These are phyloP conservation scores for Limonium bicolor DNA, from an alignment of 148 eudicot species.

Conservation along the genomic window DNA sequence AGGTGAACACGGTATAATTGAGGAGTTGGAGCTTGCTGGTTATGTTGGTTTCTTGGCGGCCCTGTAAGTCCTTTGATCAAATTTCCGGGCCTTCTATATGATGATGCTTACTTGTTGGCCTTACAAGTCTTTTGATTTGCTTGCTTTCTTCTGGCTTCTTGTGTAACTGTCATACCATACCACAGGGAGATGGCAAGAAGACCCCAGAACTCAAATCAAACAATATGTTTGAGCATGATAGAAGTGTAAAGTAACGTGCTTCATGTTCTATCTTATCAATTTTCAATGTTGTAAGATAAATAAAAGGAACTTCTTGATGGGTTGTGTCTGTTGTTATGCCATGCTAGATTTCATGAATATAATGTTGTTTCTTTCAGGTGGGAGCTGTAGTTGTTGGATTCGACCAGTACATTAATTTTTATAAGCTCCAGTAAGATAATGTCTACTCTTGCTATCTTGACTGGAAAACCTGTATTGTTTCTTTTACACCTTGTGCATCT, in stretches of 20 bases:
- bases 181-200: conserved; percentile 71
- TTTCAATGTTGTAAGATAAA: not conserved
- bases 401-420: conserved; percentile 65
- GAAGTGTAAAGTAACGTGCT: conserved; percentile 38
- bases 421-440: conserved; percentile 83
- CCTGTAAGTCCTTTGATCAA: conserved; percentile 28
- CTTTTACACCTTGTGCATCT: too few relatives aligned
- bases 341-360: not conserved
- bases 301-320: not conserved
- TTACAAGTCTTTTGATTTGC: not conserved
- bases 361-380: conserved; percentile 31
- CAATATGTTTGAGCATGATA: conserved; percentile 59
- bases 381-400: conserved; percentile 95
- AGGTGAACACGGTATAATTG: conserved; percentile 56
- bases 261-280: not conserved
- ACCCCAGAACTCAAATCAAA: conserved; percentile 31
- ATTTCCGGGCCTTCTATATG: not conserved
- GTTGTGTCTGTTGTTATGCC: conserved; percentile 2
- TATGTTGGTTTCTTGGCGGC: conserved; percentile 43
- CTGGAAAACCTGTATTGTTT: too few relatives aligned
- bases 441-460: too few relatives aligned
- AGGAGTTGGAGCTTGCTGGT: conserved; percentile 56
- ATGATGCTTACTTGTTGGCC: not conserved
- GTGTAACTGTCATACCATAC: conserved; percentile 1
- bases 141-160: not conserved